A percentile compares a stretch with the other conserved stretches of the same genome.
Evolutionary conservation across 768 basidiomycete genomes (phyloP).

Genomic region (Kwoniella dendrophila): DNA sequence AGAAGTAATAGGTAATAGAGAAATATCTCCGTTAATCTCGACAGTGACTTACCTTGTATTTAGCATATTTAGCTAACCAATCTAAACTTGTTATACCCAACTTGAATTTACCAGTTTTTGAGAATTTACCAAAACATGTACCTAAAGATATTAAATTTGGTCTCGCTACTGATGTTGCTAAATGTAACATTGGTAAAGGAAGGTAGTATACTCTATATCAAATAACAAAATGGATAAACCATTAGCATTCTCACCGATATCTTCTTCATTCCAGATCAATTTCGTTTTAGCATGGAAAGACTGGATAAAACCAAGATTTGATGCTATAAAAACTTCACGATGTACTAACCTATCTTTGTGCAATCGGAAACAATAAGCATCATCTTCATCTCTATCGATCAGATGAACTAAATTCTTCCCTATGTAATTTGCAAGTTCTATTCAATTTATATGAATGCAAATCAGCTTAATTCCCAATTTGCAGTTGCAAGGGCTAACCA

Average conservation of each 20-base stretch:
- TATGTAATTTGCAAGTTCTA: slow-evolving; percentile 91
- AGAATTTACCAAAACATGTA: slow-evolving; percentile 97
- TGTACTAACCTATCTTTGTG: slow-evolving; percentile 74
- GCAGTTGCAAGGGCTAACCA: neutral
- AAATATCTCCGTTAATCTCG: neutral
- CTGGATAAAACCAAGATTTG: neutral
- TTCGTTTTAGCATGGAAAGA: neutral
- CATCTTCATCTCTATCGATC: slow-evolving; percentile 84
- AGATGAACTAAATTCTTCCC: slow-evolving; percentile 95
- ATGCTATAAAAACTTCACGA: too few relatives aligned
- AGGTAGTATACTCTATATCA: slow-evolving; percentile 78
- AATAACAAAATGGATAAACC: neutral
- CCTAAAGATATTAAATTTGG: slow-evolving; percentile 90
- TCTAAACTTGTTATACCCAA: slow-evolving; percentile 92
- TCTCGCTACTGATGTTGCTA: slow-evolving; percentile 86
- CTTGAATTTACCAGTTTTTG: slow-evolving; percentile 96
- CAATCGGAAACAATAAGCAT: slow-evolving; percentile 91
- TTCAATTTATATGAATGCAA: neutral
- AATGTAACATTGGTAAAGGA: slow-evolving; percentile 89
- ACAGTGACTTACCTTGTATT: slow-evolving; percentile 87
- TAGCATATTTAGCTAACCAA: slow-evolving; percentile 91
- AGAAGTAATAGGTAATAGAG: too few relatives aligned
- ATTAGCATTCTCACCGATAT: neutral
- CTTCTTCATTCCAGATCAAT: too few relatives aligned
- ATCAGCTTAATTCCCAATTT: neutral